Percentiles rank a stretch among this genome's conserved stretches.
These are phyloP conservation scores for Heritiera littoralis DNA, from an alignment of 345 rosid species.

Conservation along the genomic window DNA sequence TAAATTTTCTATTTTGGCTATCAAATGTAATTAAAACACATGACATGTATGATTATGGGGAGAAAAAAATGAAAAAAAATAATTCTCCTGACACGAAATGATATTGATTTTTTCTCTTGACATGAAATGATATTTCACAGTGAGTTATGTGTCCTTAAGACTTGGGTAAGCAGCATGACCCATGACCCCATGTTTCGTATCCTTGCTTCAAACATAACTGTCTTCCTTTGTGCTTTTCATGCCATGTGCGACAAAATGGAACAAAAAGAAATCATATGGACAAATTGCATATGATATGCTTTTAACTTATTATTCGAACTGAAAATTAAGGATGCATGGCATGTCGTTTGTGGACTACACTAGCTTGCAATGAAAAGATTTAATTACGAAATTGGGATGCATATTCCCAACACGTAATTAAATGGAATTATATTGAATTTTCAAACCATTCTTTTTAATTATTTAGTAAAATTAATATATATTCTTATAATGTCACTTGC, in stretches of 20 bases:
- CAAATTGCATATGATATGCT: neutral
- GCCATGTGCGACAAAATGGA: neutral
- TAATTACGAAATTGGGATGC: neutral
- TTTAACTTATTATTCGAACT: neutral
- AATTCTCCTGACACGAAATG: neutral
- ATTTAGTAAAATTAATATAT: too few relatives aligned
- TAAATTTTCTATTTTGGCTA: neutral
- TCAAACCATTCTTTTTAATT: neutral
- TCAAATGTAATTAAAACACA: neutral
- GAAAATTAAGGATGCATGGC: too few relatives aligned
- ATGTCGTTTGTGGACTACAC: neutral
- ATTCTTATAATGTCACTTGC: neutral
- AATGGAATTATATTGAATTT: neutral
- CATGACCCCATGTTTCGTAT: slow-evolving; percentile 3
- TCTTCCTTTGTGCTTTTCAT: slow-evolving; percentile 1
- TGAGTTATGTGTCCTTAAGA: neutral
- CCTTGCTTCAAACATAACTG: slow-evolving; percentile 16
- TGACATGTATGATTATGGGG: too few relatives aligned
- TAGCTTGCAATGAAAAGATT: neutral
- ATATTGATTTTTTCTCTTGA: neutral
- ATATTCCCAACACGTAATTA: too few relatives aligned
- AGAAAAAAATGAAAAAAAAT: neutral
- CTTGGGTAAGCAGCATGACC: slow-evolving; percentile 11
- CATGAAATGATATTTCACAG: slow-evolving; percentile 16
- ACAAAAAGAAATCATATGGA: slow-evolving; percentile 13